Conservation (phyloP, 1,284 basidiomycete species). For the Trichosporon asahii region DNA sequence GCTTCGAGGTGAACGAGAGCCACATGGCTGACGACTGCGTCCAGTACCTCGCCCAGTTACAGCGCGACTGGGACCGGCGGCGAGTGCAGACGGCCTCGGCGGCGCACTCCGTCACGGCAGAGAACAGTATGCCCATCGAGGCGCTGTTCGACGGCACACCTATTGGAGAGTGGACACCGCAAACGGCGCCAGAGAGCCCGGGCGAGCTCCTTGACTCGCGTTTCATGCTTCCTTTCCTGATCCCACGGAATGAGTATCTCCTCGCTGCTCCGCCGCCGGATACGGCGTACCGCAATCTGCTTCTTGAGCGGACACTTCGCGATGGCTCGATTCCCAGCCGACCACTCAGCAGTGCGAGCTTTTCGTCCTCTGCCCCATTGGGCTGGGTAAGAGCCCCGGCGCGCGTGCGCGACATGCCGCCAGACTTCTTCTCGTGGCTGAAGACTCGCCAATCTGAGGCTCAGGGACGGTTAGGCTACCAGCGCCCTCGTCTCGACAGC, state of each 20-base stretch:
- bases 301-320: slow-evolving; percentile 28
- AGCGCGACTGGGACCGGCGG: slow-evolving; percentile 92
- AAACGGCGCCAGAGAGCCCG: slow-evolving; percentile 69
- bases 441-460: slow-evolving; percentile 32
- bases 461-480: not conserved
- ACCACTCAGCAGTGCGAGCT: slow-evolving; percentile 38
- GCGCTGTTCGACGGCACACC: slow-evolving; percentile 69
- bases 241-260: slow-evolving; percentile 74
- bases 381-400: slow-evolving; percentile 29
- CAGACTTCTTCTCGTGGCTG: slow-evolving; percentile 48
- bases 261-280: slow-evolving; percentile 57
- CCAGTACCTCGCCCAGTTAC: slow-evolving; percentile 87
- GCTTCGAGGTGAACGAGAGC: slow-evolving; percentile 87
- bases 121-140: slow-evolving; percentile 59
- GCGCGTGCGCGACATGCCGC: slow-evolving; percentile 22
- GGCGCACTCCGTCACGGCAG: slow-evolving; percentile 15
- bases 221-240: slow-evolving; percentile 82
- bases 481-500: not conserved
- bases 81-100: slow-evolving; percentile 76
- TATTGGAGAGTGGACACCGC: slow-evolving; percentile 68
- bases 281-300: slow-evolving; percentile 38
- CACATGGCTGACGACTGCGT: slow-evolving; percentile 90
- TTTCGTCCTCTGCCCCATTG: slow-evolving; percentile 41
- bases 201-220: slow-evolving; percentile 86
- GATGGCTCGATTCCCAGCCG: slow-evolving; percentile 28